Evolutionary conservation across 164 flowering plant species (phyloP).

Genomic region (Malania oleifera): DNA sequence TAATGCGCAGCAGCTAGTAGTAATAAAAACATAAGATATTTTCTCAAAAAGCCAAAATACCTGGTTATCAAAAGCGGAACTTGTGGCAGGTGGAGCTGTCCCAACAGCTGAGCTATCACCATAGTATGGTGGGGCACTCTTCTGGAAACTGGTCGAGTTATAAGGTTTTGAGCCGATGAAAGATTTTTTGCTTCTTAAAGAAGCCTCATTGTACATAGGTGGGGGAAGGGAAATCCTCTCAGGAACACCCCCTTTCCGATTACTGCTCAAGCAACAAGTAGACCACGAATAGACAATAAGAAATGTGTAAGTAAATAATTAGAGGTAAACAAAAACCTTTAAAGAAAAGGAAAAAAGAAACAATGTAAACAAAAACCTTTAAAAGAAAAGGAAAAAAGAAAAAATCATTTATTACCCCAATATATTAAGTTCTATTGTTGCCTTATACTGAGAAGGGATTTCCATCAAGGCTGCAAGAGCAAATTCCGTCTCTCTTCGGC

Average conservation of each 20-base stretch:
- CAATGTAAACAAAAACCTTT: background rate
- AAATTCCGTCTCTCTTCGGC: constrained; percentile 79
- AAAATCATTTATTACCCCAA: constrained; percentile 49
- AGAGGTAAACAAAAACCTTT: background rate
- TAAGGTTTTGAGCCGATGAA: constrained; percentile 38
- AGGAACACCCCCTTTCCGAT: constrained; percentile 36
- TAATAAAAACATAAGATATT: background rate
- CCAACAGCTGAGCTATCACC: constrained; percentile 19
- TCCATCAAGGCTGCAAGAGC: constrained; percentile 89
- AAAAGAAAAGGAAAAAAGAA: background rate
- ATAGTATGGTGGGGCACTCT: constrained; percentile 35
- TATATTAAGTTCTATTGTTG: constrained; percentile 64
- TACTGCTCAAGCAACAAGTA: constrained; percentile 29
- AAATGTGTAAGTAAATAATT: background rate
- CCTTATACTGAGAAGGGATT: constrained; percentile 84
- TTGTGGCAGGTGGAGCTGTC: constrained; percentile 53
- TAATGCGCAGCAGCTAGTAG: too few species aligned
- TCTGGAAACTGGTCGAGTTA: constrained; percentile 34
- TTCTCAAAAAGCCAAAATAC: constrained; percentile 22
- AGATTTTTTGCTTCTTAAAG: too few species aligned
- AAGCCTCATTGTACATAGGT: constrained; percentile 36
- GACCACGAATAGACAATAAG: background rate
- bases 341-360: background rate
- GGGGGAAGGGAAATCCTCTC: constrained; percentile 77
- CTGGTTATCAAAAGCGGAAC: constrained; percentile 51